Evolutionary conservation across 2,329 filamentous ascomycete species (phyloP).

Genomic region (Phoma sp.): DNA sequence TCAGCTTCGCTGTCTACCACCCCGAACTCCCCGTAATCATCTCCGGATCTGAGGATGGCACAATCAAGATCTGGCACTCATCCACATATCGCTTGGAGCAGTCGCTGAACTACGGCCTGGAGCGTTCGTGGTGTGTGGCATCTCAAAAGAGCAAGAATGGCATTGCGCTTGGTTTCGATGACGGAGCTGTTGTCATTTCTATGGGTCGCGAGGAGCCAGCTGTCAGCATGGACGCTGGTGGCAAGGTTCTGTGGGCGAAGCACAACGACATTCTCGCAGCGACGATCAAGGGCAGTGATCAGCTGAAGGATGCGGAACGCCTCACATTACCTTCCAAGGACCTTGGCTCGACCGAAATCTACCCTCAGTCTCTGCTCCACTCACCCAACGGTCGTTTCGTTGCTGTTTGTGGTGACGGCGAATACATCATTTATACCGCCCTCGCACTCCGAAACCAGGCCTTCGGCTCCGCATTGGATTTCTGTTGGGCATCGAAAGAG

Average conservation of each 20-base stretch:
- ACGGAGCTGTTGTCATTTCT: constrained; percentile 96
- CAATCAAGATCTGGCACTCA: constrained; percentile 97
- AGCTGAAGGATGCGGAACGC: constrained; percentile 85
- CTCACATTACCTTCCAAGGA: constrained; percentile 91
- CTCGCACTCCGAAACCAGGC: constrained; percentile 97
- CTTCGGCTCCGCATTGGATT: constrained; percentile 93
- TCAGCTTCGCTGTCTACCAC: constrained; percentile 97
- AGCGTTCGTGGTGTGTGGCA: constrained; percentile 96
- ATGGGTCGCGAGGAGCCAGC: constrained; percentile 97
- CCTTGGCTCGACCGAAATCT: constrained; percentile 93
- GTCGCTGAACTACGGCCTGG: constrained; percentile 92
- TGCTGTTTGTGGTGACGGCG: constrained; percentile 90
- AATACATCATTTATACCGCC: constrained; percentile 99
- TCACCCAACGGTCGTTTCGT: constrained; percentile 95
- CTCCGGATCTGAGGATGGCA: constrained; percentile 96
- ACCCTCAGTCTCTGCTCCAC: constrained; percentile 91
- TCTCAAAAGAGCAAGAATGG: constrained; percentile 95
- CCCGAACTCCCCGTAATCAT: constrained; percentile 96
- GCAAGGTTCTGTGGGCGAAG: constrained; percentile 94
- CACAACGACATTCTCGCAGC: constrained; percentile 95
- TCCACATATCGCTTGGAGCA: constrained; percentile 97
- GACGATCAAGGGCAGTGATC: constrained; percentile 91
- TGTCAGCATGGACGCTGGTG: constrained; percentile 94
- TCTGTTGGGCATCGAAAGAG: constrained; percentile 95
- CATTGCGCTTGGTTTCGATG: constrained; percentile 94